phyloP scores from a whole-genome alignment of 2,329 filamentous ascomycete genomes.

The Colletotrichum zoysiae region DNA sequence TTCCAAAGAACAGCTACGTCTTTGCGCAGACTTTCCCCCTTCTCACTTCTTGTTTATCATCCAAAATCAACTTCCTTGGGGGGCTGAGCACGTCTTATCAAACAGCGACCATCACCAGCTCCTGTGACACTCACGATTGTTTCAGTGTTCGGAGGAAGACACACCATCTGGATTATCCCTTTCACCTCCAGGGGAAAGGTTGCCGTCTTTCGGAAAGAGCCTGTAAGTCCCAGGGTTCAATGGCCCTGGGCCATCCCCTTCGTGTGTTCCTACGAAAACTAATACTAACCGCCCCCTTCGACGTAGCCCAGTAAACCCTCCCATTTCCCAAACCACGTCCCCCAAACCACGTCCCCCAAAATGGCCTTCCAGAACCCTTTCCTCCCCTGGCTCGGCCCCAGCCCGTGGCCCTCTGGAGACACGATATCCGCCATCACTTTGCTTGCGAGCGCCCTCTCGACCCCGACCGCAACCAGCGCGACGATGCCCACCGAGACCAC shows the following conservation, averaged over 20 bases:
- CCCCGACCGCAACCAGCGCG: neutral
- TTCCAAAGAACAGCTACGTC: too few species aligned
- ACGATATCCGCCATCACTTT: neutral
- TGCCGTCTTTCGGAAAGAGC: neutral
- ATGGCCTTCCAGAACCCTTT: conserved; percentile 6
- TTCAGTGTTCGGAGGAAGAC: neutral
- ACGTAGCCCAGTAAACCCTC: neutral
- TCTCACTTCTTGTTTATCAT: neutral
- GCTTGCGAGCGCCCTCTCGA: neutral
- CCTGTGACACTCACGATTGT: neutral
- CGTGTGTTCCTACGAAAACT: neutral
- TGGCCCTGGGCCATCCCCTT: neutral
- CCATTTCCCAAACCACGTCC: neutral
- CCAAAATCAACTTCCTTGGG: neutral
- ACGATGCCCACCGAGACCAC: conserved; percentile 3
- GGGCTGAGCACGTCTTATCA: neutral
- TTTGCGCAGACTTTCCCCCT: too few species aligned
- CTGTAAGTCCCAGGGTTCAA: neutral
- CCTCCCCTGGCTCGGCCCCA: conserved; percentile 5
- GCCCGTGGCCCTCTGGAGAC: neutral
- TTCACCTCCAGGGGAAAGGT: neutral
- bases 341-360: neutral
- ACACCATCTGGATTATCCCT: neutral
- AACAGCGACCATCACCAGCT: neutral
- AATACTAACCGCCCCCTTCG: neutral